Percentiles rank a stretch among this genome's conserved stretches.
Evolutionary conservation across 768 basidiomycete genomes (phyloP).

Genomic region (Auriculariales sp.): DNA sequence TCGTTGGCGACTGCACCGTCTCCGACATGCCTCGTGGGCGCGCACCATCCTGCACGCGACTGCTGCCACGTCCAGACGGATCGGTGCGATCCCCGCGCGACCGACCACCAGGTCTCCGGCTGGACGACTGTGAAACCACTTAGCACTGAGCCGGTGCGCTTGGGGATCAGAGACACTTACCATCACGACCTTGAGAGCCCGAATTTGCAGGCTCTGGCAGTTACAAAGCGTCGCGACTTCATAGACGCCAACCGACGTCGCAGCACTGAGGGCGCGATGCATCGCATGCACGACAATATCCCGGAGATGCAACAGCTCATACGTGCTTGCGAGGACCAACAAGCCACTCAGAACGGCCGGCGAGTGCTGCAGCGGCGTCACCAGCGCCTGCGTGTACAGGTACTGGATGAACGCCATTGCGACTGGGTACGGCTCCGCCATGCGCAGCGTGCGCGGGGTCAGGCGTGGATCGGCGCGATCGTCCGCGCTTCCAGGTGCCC

Average conservation of each 20-base stretch:
- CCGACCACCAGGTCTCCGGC: slow-evolving; percentile 48
- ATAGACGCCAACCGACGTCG: slow-evolving; percentile 81
- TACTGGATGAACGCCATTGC: slow-evolving; percentile 85
- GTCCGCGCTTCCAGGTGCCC: background rate
- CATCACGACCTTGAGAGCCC: slow-evolving; percentile 77
- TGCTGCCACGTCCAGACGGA: slow-evolving; percentile 5
- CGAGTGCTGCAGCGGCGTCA: slow-evolving; percentile 84
- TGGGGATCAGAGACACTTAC: slow-evolving; percentile 23
- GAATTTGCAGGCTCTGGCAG: slow-evolving; percentile 77
- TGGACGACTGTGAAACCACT: slow-evolving; percentile 43
- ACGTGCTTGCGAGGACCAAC: slow-evolving; percentile 70
- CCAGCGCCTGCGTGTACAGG: slow-evolving; percentile 73
- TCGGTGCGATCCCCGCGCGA: slow-evolving; percentile 15
- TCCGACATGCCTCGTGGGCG: slow-evolving; percentile 18
- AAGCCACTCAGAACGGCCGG: slow-evolving; percentile 82
- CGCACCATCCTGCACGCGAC: slow-evolving; percentile 4
- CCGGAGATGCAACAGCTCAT: slow-evolving; percentile 62
- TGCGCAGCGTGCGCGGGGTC: slow-evolving; percentile 59
- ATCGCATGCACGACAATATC: slow-evolving; percentile 84
- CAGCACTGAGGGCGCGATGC: slow-evolving; percentile 74
- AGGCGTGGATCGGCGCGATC: slow-evolving; percentile 62
- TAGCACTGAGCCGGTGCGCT: slow-evolving; percentile 5
- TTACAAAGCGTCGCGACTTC: slow-evolving; percentile 89
- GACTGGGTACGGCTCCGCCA: slow-evolving; percentile 85
- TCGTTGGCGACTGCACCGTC: background rate